Evolutionary conservation across 441 rosid species (phyloP), one percentile per base, ranked within the genome.

Genomic region (Heliophila coronopifolia): DNA sequence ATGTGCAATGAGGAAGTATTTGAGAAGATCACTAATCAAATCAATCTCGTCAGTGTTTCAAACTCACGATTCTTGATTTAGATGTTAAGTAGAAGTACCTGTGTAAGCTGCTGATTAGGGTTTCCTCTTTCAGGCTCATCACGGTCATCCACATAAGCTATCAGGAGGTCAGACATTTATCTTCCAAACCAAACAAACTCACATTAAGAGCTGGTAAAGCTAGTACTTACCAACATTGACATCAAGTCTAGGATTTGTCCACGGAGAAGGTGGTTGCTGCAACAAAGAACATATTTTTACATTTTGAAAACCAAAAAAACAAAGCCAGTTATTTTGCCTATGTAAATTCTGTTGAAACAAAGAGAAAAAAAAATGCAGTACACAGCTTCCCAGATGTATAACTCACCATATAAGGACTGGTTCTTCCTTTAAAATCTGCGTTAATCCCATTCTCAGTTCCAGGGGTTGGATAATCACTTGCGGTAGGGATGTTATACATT

Each of bases 111-210:
- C 72, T 82, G 94, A 35, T 65, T 72, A 59, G 93, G 56, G 67
- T 74, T 54, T 70, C 83, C 84, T 74, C 91, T 81, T 33, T 93
- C 97, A 15, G 49, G 79, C 53, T 86, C 99, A 20, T 89, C 93
- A 59, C 93, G 81, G 46, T 88, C 93, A 79, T 89, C 93, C 68
- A 76, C 93, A 18, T 89, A 93, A 77, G 99, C 97, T 88, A 68
- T 58, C 58, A 50, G 42, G 3, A 67, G 44, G 44, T 33, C 32
- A 67, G 33, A 62, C 50, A 11, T 38, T 43, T 27, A 54, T 44
- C 54, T 54, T 45, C 50, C 54, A 64, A 42, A 40, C 23, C n/a
- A n/a, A 43, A 56, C 28, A 54, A 50, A 54, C 35, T 8, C 11
- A 40, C 17, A 35, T 9, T 42, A 24, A 12, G 7, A 20, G 20